phyloP scores from a whole-genome alignment of 1,284 basidiomycete species.

The Puccinia triticina region DNA sequence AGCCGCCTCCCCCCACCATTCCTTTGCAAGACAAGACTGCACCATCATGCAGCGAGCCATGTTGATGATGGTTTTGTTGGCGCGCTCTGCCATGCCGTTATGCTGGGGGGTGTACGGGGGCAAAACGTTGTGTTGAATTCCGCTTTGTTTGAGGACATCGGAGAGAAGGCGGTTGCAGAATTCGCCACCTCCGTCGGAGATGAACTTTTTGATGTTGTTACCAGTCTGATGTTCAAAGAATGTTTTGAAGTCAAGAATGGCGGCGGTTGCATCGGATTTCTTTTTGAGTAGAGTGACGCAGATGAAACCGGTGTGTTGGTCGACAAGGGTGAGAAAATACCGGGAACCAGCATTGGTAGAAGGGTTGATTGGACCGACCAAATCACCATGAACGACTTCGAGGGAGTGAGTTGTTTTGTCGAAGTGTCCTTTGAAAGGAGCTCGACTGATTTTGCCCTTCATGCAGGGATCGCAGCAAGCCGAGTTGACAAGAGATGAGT shows the following conservation, averaged over 20 bases:
- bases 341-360: no score
- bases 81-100: no score
- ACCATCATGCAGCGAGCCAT: conserved; percentile 9
- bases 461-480: no score
- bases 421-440: not conserved
- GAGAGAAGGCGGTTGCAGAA: no score
- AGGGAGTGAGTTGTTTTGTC: not conserved
- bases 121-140: no score
- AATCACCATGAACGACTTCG: not conserved
- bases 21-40: not conserved
- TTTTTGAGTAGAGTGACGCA: not conserved
- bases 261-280: not conserved
- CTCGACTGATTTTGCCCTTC: no score
- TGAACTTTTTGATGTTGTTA: not conserved
- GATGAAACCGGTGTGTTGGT: conserved; percentile 4
- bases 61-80: no score
- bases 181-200: not conserved
- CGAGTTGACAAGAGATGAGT: not conserved
- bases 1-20: conserved; percentile 9
- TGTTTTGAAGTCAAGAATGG: not conserved
- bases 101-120: no score
- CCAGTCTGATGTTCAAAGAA: conserved; percentile 19
- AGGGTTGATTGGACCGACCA: not conserved
- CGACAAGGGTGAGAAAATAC: no score
- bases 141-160: no score